Base-by-base conservation (phyloP, 2,329 filamentous ascomycete species). In the Botryosphaeria agaves region DNA sequence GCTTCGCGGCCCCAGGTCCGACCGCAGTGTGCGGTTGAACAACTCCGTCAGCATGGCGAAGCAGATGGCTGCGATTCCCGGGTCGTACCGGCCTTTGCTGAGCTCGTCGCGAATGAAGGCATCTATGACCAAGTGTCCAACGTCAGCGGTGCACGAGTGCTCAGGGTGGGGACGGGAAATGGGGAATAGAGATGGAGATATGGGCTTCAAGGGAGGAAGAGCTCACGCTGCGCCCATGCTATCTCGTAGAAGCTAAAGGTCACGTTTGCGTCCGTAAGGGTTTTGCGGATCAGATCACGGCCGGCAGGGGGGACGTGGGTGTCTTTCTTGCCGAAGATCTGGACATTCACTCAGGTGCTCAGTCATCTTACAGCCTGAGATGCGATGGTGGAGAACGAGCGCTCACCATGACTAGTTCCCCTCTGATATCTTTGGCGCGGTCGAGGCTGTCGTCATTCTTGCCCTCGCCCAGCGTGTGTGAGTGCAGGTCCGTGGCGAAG, bases 91-190 rank as follows among this genome's bases (percentile, higher is more conserved):
- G n/a, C 84, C 85, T 57, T 93, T 93, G 53, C 78, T 84, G 35
- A 89, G 61, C 59, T 94, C 85, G 46, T 94, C 85, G 12, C 85
- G 68, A 50, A 94, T 91, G 49, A 94, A 94, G 4, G 85, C 85
- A 59, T 92, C 66, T 68, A 36, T 32, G 14, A 7, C 3, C 21
- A 4, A n/a, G n/a, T n/a, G n/a, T n/a, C n/a, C 21, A 9, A 7
- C 21, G 21, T 23, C 7, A 23, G 21, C 21, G 35, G 20, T 21
- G 17, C n/a, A n/a, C n/a, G n/a, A n/a, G n/a, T n/a, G n/a, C n/a
- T n/a, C n/a, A n/a, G n/a, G n/a, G n/a, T n/a, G n/a, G n/a, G n/a
- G n/a, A n/a, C n/a, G 14, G 17, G 17, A 23, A 5, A 32, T 11
- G 14, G 20, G 12, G 24, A 7, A 25, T 18, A 26, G 5, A 25